Evolutionary conservation across 352 stramenopile species (phyloP), one percentile per base, ranked within the genome.

Genomic region (Globisporangium takayamanum): DNA sequence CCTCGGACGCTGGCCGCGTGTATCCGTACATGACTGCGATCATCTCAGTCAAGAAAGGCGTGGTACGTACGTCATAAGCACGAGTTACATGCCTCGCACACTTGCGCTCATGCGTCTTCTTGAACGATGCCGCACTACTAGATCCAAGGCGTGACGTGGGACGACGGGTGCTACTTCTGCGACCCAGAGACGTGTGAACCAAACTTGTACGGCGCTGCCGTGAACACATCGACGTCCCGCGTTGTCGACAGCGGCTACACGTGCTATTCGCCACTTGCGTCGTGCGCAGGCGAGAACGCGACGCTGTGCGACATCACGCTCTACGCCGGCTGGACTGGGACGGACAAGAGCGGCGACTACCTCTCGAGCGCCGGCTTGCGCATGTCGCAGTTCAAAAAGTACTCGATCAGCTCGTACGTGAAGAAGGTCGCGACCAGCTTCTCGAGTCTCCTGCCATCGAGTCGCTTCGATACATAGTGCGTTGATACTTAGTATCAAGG

Each of bases 381-480:
- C 16, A 88, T 91, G 69, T 92, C 83, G 44, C 80, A 92, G 67
- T 92, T 92, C 61, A 73, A 82, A 50, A 87, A 89, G 58, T 91
- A 89, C 66, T 92, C 83, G n/a, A 81, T 90, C 58, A 73, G 68
- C 54, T 87, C 78, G 50, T 89, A 88, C 63, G 82, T 89, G 60
- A 82, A 76, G 47, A 87, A 78, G 50, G 65, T 92, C 41, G 66
- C 67, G 26, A 77, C 55, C 37, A 84, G 73, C 53, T 79, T 89
- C 54, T 80, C 66, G 30, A 70, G 65, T 7, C 47, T 89, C 0
- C 37, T 80, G 37, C 73, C 79, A 0, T 78, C 62, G 15, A 84
- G 73, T 61, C 74, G 70, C 36, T 78, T 76, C 42, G 72, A 87
- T 30, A 37, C 57, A 42, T 67, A 60, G 64, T 16, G 25, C 33